Base-by-base conservation (phyloP, 306 rosid genomes). In the Senna tora region DNA sequence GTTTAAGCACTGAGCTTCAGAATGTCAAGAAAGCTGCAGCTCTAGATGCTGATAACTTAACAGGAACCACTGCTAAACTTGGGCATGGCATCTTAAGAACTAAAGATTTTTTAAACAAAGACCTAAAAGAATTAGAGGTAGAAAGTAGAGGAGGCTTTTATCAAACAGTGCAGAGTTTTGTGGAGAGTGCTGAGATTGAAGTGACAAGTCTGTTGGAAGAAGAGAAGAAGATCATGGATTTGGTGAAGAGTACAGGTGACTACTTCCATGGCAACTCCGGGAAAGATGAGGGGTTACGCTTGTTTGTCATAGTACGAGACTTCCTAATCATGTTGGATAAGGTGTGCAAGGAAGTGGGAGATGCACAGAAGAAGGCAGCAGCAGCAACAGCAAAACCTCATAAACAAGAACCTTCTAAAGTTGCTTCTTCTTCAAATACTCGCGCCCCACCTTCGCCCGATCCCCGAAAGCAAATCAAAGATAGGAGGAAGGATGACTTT, bases 201-300 rank as follows among this genome's bases (percentile, higher is more conserved):
- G 83, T 91, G 75, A 70, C 0, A 66, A 74, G 67, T 43, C 88
- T 95, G 32, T 78, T 77, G 32, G 90, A 88, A 80, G 99, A 88
- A 74, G 99, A 91, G 82, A 91, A 88, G 82, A 91, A 83, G 76
- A 87, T 89, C 66, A 88, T 72, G 88, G 86, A 72, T 71, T 55
- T 95, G 73, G 96, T 91, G 86, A 95, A 89, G 88, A 91, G 90
- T 79, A 91, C 97, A 5, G 96, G 91, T 2, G 97, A 95, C 72
- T 95, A 95, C 79, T 95, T 91, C 78, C 97, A 95, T 65, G 99
- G 99, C 57, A 89, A 79, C 46, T 65, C 87, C 0, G 90, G 93
- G 61, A 89, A 80, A 75, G 93, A 95, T 39, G 99, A 95, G 74
- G 99, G 99, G 71, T 72, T 89, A 56, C 79, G 89, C 10, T 75